Evolutionary conservation across 768 basidiomycete genomes (phyloP).

Genomic region (Kwoniella bestiolae): DNA sequence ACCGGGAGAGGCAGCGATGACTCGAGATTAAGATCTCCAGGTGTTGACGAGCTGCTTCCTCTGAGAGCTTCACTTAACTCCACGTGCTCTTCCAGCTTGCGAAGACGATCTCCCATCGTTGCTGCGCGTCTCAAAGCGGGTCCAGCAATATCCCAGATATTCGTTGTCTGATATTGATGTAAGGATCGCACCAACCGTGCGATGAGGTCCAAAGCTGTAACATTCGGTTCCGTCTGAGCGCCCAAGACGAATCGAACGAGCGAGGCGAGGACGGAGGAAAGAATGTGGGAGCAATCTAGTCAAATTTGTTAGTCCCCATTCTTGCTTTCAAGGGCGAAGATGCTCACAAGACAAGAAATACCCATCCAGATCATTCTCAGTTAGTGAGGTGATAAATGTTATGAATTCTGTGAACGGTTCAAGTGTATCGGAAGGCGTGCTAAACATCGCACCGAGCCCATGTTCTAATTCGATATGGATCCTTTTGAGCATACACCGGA

Average conservation of each 20-base stretch:
- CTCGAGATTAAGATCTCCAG: constrained; percentile 9
- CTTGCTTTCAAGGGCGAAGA: background rate
- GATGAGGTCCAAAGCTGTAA: constrained; percentile 16
- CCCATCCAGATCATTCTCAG: constrained; percentile 27
- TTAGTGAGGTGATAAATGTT: constrained; percentile 19
- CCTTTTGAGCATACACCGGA: constrained; percentile 34
- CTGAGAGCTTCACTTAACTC: constrained; percentile 9
- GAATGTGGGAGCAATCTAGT: constrained; percentile 31
- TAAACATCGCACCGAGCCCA: constrained; percentile 29
- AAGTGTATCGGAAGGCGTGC: constrained; percentile 4
- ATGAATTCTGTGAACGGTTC: constrained; percentile 29
- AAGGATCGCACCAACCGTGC: constrained; percentile 22
- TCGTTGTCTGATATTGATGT: constrained; percentile 9
- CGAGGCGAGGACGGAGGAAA: constrained; percentile 26
- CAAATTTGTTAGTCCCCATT: background rate
- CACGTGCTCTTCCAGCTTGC: constrained; percentile 11
- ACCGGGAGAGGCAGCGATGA: constrained; percentile 1
- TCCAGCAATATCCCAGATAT: constrained; percentile 27
- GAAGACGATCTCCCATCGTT: constrained; percentile 24
- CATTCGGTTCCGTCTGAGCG: constrained; percentile 3
- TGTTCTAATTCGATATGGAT: constrained; percentile 36
- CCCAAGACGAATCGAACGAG: constrained; percentile 32
- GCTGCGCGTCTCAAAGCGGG: constrained; percentile 28
- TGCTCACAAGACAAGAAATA: constrained; percentile 34
- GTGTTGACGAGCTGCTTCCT: constrained; percentile 16